Percentiles rank a stretch among this genome's conserved stretches.
phyloP scores from a whole-genome alignment of 305 asterid genomes.

The Fraxinus sp. region DNA sequence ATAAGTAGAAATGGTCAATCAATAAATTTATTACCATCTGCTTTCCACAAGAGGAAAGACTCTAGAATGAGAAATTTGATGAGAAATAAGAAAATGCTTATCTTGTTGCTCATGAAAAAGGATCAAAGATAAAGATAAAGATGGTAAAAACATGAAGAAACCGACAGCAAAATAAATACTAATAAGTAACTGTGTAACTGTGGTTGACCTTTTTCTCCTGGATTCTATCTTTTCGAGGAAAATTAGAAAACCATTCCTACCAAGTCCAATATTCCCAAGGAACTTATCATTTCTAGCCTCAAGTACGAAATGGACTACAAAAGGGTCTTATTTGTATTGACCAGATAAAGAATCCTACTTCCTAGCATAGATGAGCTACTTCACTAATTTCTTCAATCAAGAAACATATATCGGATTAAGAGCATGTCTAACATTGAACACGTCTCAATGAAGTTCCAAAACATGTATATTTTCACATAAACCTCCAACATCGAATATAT shows the following conservation, averaged over 20 bases:
- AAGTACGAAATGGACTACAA: background rate
- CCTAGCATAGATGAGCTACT: background rate
- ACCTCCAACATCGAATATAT: background rate
- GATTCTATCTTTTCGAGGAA: background rate
- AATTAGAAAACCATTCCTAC: background rate
- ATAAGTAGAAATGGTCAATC: too few relatives aligned
- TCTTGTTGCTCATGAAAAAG: too few relatives aligned
- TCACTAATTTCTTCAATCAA: background rate
- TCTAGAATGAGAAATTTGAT: too few relatives aligned
- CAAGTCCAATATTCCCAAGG: background rate
- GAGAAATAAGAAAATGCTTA: too few relatives aligned
- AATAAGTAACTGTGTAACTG: too few relatives aligned
- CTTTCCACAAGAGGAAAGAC: too few relatives aligned
- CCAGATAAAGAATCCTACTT: background rate
- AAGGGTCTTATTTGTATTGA: background rate
- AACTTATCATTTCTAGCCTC: background rate
- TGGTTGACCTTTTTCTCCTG: too few relatives aligned
- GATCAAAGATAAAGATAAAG: too few relatives aligned
- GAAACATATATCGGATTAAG: background rate
- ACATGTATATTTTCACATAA: background rate
- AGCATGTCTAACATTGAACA: background rate
- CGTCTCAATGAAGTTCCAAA: background rate
- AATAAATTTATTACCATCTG: too few relatives aligned
- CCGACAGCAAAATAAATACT: too few relatives aligned
- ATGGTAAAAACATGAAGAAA: too few relatives aligned